A percentile compares a stretch with the other conserved stretches of the same genome.
Conservation (phyloP, 2,329 filamentous ascomycete species). For the Atkinsonella texensis region DNA sequence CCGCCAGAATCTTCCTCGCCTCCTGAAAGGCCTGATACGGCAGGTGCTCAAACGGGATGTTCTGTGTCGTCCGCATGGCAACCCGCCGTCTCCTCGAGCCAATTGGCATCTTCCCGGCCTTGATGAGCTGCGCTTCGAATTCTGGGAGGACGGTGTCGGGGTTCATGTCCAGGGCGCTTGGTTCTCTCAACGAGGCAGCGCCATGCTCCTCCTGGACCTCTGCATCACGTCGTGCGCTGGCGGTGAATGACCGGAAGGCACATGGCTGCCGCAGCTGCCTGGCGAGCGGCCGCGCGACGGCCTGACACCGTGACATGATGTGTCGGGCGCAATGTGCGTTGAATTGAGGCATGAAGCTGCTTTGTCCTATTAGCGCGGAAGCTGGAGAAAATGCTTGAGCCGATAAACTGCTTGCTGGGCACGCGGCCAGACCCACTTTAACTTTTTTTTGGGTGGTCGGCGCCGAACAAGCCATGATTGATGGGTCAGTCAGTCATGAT, state of each 20-base stretch:
- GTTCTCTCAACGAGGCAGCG: conserved; percentile 8
- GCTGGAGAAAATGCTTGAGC: conserved; percentile 6
- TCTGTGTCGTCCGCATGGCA: conserved; percentile 50
- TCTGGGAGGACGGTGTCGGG: conserved; percentile 53
- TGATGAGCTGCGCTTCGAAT: conserved; percentile 53
- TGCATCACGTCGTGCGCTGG: conserved; percentile 20
- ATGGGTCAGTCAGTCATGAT: not conserved
- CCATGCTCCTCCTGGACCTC: conserved; percentile 13
- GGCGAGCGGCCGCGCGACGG: conserved; percentile 43
- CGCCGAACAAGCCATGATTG: conserved; percentile 11
- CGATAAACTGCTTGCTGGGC: not conserved
- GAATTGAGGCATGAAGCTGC: conserved; percentile 1
- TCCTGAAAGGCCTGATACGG: conserved; percentile 98
- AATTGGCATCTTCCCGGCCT: conserved; percentile 57
- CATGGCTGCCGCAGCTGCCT: conserved; percentile 36
- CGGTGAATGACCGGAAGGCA: conserved; percentile 24
- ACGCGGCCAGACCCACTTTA: conserved; percentile 15
- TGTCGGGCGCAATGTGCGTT: conserved; percentile 1
- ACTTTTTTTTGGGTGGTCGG: conserved; percentile 12
- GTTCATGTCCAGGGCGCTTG: conserved; percentile 39
- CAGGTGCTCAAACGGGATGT: conserved; percentile 81
- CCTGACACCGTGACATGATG: conserved; percentile 47
- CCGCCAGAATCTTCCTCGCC: conserved; percentile 69
- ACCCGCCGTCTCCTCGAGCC: conserved; percentile 76
- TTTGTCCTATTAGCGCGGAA: not conserved